Percentiles rank a stretch among this genome's conserved stretches.
These are phyloP conservation scores for Fusarium sp. DNA, from an alignment of 2,329 filamentous ascomycete species.

Conservation along the genomic window DNA sequence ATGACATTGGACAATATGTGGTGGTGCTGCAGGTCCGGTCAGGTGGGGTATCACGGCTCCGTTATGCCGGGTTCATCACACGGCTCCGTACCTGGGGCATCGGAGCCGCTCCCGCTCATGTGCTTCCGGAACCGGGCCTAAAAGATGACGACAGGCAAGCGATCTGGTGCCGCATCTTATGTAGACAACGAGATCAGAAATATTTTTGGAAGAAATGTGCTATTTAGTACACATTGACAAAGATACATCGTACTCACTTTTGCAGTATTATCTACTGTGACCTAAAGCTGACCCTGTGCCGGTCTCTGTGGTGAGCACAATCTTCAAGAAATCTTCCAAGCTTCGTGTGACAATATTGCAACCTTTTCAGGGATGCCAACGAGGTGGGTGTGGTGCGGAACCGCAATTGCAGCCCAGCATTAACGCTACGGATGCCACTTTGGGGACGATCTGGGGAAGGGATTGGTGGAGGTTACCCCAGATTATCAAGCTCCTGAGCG, in stretches of 20 bases:
- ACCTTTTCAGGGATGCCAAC: neutral
- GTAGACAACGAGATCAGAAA: too few relatives aligned
- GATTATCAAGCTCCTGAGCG: neutral
- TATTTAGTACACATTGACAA: too few relatives aligned
- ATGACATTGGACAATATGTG: neutral
- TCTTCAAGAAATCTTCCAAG: too few relatives aligned
- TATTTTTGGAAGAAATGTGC: too few relatives aligned
- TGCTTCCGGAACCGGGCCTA: slow-evolving; percentile 28
- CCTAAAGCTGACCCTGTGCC: too few relatives aligned
- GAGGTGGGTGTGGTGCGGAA: neutral
- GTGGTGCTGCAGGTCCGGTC: neutral
- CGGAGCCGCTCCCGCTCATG: slow-evolving; percentile 17
- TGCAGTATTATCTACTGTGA: too few relatives aligned
- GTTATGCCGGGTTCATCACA: neutral
- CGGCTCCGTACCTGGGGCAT: neutral
- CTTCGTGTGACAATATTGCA: neutral
- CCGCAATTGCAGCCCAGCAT: neutral
- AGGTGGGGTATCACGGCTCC: slow-evolving; percentile 1
- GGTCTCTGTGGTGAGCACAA: too few relatives aligned
- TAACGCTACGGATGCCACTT: neutral
- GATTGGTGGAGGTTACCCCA: neutral
- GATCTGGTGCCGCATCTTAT: neutral
- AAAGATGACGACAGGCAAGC: neutral
- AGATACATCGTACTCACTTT: too few relatives aligned
- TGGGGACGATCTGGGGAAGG: neutral